These are phyloP conservation scores for Penicillium parvum DNA, from an alignment of 495 filamentous ascomycete species.

Conservation along the genomic window DNA sequence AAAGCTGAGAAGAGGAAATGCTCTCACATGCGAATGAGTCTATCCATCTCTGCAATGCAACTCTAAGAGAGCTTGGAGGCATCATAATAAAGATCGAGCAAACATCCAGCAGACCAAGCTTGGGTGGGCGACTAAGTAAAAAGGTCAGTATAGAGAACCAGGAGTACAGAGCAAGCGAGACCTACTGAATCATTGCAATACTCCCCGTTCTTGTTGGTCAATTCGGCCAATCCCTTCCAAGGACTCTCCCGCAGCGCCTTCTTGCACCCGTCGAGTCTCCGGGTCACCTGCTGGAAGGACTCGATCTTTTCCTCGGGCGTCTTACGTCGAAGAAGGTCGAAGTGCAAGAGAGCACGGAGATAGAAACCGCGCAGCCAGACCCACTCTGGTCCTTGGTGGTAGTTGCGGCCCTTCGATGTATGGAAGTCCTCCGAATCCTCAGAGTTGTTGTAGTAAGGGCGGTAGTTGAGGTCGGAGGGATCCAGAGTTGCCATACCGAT, in stretches of 20 bases:
- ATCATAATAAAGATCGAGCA: slow-evolving; percentile 94
- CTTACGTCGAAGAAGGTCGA: slow-evolving; percentile 72
- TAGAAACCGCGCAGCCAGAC: slow-evolving; percentile 98
- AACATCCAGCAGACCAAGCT: slow-evolving; percentile 88
- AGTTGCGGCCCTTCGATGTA: slow-evolving; percentile 90
- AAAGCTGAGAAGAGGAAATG: background rate
- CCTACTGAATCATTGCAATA: slow-evolving; percentile 83
- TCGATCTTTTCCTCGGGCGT: slow-evolving; percentile 64
- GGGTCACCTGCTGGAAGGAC: slow-evolving; percentile 89
- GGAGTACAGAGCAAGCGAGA: slow-evolving; percentile 15
- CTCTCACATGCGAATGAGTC: slow-evolving; percentile 4
- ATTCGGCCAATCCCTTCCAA: slow-evolving; percentile 91
- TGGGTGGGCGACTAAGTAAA: slow-evolving; percentile 74
- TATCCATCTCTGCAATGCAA: background rate
- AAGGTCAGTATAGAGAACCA: slow-evolving; percentile 8
- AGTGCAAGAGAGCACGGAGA: slow-evolving; percentile 82
- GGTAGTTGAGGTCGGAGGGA: slow-evolving; percentile 85
- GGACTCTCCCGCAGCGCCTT: slow-evolving; percentile 66
- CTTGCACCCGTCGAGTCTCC: slow-evolving; percentile 76
- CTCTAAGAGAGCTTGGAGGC: slow-evolving; percentile 46
- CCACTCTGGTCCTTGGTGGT: slow-evolving; percentile 99
- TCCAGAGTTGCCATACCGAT: slow-evolving; percentile 96
- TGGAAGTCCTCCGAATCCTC: slow-evolving; percentile 87
- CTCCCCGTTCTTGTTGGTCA: slow-evolving; percentile 85
- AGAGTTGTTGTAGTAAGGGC: slow-evolving; percentile 88